phyloP scores from a whole-genome alignment of 306 rosid genomes.

The Vicia faba region DNA sequence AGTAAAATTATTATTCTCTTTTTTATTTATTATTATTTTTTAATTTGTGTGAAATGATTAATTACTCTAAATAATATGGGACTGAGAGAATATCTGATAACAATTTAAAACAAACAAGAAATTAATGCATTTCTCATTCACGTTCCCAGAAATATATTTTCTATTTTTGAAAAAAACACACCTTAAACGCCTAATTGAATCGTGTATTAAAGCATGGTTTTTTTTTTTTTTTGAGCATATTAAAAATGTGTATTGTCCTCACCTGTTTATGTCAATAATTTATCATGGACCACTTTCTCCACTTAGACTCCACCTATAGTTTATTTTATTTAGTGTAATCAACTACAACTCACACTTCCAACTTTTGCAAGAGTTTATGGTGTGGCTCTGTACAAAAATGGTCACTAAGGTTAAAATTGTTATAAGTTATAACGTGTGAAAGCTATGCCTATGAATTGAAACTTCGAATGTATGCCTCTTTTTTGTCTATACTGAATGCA shows the following conservation, averaged over 20 bases:
- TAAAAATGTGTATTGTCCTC: neutral
- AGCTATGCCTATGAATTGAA: neutral
- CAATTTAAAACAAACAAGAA: too few species aligned
- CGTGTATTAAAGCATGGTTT: neutral
- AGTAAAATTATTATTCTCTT: too few species aligned
- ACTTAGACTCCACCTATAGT: neutral
- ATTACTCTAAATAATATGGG: too few species aligned
- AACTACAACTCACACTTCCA: neutral
- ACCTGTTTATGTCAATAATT: neutral
- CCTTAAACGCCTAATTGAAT: too few species aligned
- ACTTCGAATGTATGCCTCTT: neutral
- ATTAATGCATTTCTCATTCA: too few species aligned
- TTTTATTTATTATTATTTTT: too few species aligned
- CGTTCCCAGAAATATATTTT: too few species aligned
- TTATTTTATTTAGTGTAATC: neutral
- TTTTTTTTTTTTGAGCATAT: neutral
- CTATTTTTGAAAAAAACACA: too few species aligned
- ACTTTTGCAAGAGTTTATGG: neutral
- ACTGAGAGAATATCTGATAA: too few species aligned
- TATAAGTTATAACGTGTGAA: neutral
- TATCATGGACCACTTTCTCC: neutral
- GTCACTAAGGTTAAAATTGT: neutral
- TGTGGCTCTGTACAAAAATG: neutral
- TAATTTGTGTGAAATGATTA: too few species aligned
- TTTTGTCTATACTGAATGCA: neutral